Conservation (phyloP, 2,329 filamentous ascomycete species). For the Dactylonectria estremocensis region DNA sequence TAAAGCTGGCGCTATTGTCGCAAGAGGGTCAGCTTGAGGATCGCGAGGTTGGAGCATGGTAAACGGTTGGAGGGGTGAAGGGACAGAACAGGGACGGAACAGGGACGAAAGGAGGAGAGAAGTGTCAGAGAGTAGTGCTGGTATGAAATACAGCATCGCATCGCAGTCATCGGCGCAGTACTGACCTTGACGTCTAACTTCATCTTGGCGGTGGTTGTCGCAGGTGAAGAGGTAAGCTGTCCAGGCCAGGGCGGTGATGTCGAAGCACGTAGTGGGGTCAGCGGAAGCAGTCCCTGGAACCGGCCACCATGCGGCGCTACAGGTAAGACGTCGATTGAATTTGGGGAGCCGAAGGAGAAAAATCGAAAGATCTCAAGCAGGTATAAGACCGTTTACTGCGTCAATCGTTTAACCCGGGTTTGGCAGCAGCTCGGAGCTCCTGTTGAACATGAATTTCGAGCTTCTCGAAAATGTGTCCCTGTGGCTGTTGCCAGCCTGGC, state of each 20-base stretch:
- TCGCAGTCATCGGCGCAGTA: conserved; percentile 18
- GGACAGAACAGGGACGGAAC: neutral
- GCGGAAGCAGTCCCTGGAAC: conserved; percentile 44
- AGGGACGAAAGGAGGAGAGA: neutral
- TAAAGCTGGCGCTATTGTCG: conserved; percentile 61
- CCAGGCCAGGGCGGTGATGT: conserved; percentile 49
- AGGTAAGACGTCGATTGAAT: conserved; percentile 23
- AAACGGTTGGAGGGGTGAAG: conserved; percentile 6
- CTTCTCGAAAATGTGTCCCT: conserved; percentile 52
- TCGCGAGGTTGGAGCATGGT: conserved; percentile 31
- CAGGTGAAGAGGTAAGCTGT: conserved; percentile 50
- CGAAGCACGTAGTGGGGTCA: conserved; percentile 47
- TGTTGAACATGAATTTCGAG: conserved; percentile 43
- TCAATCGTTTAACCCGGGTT: conserved; percentile 41
- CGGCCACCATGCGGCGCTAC: conserved; percentile 46
- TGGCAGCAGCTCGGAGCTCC: conserved; percentile 42
- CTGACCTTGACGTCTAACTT: conserved; percentile 62
- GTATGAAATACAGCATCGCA: conserved; percentile 7
- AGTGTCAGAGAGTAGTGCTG: neutral
- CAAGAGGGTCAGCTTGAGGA: conserved; percentile 44
- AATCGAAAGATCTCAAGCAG: neutral
- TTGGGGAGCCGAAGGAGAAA: neutral
- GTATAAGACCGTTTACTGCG: conserved; percentile 20
- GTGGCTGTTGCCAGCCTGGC: conserved; percentile 50
- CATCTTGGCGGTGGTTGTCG: conserved; percentile 52